phyloP scores from a whole-genome alignment of 306 rosid genomes.

The Vigna trinervia region DNA sequence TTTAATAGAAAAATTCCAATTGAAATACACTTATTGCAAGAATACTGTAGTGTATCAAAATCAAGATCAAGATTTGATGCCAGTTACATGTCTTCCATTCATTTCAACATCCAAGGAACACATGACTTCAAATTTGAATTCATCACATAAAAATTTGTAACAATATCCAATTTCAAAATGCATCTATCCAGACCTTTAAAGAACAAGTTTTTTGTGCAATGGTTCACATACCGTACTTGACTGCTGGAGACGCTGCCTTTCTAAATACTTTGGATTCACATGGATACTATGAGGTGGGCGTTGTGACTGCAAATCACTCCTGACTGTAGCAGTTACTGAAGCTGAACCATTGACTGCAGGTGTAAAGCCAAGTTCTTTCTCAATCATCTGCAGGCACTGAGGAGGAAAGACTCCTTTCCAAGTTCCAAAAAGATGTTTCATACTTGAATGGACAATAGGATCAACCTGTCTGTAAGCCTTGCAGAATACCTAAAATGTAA shows the following conservation, averaged over 20 bases:
- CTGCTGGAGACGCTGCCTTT: constrained; percentile 96
- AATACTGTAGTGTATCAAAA: not conserved
- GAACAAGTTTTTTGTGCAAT: constrained; percentile 32
- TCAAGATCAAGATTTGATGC: constrained; percentile 17
- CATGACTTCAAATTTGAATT: constrained; percentile 1
- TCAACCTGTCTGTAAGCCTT: constrained; percentile 91
- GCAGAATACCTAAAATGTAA: constrained; percentile 85
- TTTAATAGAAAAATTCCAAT: constrained; percentile 6
- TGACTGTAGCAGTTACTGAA: constrained; percentile 62
- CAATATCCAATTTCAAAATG: constrained; percentile 16
- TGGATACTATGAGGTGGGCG: constrained; percentile 94
- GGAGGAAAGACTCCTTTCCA: constrained; percentile 97
- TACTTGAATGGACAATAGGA: constrained; percentile 79
- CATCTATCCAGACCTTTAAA: constrained; percentile 26
- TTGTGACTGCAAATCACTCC: constrained; percentile 83
- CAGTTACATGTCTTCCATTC: constrained; percentile 14
- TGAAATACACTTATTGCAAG: constrained; percentile 1
- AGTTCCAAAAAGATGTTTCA: constrained; percentile 99
- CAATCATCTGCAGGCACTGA: constrained; percentile 83
- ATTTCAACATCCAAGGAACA: constrained; percentile 35
- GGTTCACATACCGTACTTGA: constrained; percentile 70
- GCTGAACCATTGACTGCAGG: constrained; percentile 75
- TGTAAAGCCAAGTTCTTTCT: constrained; percentile 83
- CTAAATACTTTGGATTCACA: constrained; percentile 95
- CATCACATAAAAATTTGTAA: not conserved